Base-by-base conservation (phyloP, 345 rosid species). In the Pugionium dolabratum region DNA sequence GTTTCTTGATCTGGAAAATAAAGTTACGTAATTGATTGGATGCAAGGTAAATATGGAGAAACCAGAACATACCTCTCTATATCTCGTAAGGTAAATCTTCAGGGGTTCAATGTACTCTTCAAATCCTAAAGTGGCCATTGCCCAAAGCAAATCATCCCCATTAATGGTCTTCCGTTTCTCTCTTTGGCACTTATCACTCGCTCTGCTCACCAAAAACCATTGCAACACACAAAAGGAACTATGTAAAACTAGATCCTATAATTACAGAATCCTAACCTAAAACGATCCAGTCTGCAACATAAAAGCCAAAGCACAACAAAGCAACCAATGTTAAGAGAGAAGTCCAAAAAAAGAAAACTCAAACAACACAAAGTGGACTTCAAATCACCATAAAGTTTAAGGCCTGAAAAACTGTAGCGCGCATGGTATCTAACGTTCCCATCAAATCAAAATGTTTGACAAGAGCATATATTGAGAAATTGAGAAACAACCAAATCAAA, bases 151-250 rank as follows among this genome's bases (percentile, higher is more conserved):
- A 79, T 93, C 98, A 60, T 93, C 98, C 43, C 96, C 97, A 37
- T 93, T 93, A 58, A 93, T 83, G 46, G 96, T 90, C 88, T 90
- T 93, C 81, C 98, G 78, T 85, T 93, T 90, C 85, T 93, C 98
- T 69, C 84, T 86, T 88, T 90, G 98, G 35, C 98, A 93, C 82
- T 90, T 93, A 75, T 93, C 97, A 79, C 98, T 90, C 34, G 97
- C 98, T 69, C 98, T 93, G 69, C 76, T 70, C 69, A 43, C 2
- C 5, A 66, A 44, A 48, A n/a, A 42, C 11, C 61, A 80, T 36
- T 10, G 36, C 70, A 72, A 40, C 18, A 18, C 18, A 18, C 18
- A 18, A 18, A 18, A 18, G 18, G 18, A 18, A 18, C 18, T 18
- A 18, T 11, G 5, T 2, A 28, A 8, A 29, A 63, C 10, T 28